Evolutionary conservation across 305 asterid species (phyloP), one percentile per base, ranked within the genome.

Genomic region (Monarda citriodora): DNA sequence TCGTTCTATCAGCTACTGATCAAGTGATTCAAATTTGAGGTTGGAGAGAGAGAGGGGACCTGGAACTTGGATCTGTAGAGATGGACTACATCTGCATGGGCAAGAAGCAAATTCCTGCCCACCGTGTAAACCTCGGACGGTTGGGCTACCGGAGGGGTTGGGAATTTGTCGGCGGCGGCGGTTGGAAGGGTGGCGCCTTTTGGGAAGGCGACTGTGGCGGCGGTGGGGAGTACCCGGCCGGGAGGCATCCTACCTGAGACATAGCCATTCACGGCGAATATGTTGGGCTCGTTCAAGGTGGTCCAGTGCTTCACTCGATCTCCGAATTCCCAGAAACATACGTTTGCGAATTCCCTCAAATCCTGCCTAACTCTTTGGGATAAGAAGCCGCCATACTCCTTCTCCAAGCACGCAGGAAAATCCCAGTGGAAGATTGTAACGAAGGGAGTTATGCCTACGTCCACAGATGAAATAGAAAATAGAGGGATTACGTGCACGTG

Each of bases 241-340:
- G 69, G 61, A 9, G 61, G 68, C 7, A 53, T 10, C 0, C 3
- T 5, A 3, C 77, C 73, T 1, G 3, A 1, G 11, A 60, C 67
- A 15, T 76, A 76, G 1, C 76, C 82, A 0, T 9, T 2, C 0
- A 22, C 3, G 0, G 64, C 26, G 45, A 58, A 80, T 0, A 55
- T 45, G 63, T 53, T 71, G 2, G 86, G 76, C 50, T 76, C 86
- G 12, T 80, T 76, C 32, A 74, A 1, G 0, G 82, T 80, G 3
- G 32, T 53, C 82, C 86, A 80, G 9, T 51, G 18, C 16, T 80
- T 76, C 8, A 80, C 86, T 0, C 76, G 57, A 21, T 80, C 78
- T 0, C 82, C 86, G 10, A 76, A 80, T 54, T 71, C 70, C 69
- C 70, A 52, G 20, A 80, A 76, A 59, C 86, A 80, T 1, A 80